Conservation (phyloP, 768 basidiomycete species). For the Kwoniella bestiolae region DNA sequence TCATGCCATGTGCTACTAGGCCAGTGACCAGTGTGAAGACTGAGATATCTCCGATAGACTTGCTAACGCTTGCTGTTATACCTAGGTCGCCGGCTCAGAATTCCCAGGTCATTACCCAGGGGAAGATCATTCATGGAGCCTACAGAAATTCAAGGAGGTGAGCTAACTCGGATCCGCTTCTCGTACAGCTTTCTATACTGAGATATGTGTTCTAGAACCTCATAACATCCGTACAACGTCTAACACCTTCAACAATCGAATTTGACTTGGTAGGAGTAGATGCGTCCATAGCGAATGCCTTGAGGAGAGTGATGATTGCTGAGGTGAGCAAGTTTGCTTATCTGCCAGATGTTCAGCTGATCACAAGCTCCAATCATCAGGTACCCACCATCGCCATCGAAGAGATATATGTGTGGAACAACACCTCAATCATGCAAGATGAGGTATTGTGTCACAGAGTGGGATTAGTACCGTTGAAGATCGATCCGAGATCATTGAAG, state of each 20-base stretch:
- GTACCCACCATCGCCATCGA: constrained; percentile 91
- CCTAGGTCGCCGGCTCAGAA: constrained; percentile 80
- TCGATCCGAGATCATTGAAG: constrained; percentile 76
- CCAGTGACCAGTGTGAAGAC: no score
- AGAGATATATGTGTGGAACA: constrained; percentile 88
- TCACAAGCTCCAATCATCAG: constrained; percentile 58
- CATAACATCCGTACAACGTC: constrained; percentile 71
- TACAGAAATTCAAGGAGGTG: constrained; percentile 76
- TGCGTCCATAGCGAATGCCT: constrained; percentile 92
- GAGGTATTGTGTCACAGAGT: constrained; percentile 92
- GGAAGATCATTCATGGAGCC: constrained; percentile 83
- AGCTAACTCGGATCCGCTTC: constrained; percentile 44
- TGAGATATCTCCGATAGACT: not conserved
- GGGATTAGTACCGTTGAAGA: constrained; percentile 84
- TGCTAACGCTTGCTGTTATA: not conserved
- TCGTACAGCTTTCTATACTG: not conserved
- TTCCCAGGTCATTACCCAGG: constrained; percentile 86
- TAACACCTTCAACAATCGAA: constrained; percentile 83
- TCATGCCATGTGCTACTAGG: no score
- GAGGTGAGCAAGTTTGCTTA: constrained; percentile 66
- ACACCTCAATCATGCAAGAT: constrained; percentile 90
- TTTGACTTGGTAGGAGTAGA: constrained; percentile 96
- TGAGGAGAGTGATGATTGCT: constrained; percentile 87
- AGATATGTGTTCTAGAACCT: constrained; percentile 62
- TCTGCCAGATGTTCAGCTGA: not conserved